Conservation (phyloP, 176 grass and related monocot species). For the Olyra latifolia region DNA sequence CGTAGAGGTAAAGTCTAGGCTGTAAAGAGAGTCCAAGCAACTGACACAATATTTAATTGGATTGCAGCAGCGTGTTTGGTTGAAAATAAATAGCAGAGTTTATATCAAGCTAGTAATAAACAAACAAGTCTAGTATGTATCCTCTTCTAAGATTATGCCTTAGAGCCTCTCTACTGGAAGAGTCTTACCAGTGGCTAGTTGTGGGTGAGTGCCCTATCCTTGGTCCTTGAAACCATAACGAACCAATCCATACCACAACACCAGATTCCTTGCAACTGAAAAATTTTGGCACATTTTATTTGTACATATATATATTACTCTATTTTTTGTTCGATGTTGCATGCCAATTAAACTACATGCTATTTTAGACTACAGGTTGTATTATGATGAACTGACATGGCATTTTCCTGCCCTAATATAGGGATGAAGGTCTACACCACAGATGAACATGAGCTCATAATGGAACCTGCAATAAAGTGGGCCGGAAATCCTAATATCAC, state of each 20-base stretch:
- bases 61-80: no score
- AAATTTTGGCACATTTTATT: background rate
- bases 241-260: background rate
- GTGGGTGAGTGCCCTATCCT: no score
- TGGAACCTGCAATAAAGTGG: conserved; percentile 87
- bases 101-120: no score
- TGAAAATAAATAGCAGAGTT: no score
- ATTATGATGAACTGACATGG: conserved; percentile 15
- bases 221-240: no score
- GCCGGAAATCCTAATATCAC: conserved; percentile 86
- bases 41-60: no score
- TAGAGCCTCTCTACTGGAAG: no score
- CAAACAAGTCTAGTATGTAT: no score
- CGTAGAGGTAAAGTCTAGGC: no score
- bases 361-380: background rate
- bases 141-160: no score
- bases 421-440: conserved; percentile 90
- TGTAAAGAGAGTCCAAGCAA: no score
- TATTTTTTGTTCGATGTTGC: background rate
- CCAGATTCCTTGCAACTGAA: background rate
- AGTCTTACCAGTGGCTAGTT: no score
- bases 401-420: conserved; percentile 19
- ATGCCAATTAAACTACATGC: background rate
- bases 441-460: conserved; percentile 79
- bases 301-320: background rate